Evolutionary conservation across 2,329 filamentous ascomycete species (phyloP).

Genomic region (Pseudogymnoascus sp.): DNA sequence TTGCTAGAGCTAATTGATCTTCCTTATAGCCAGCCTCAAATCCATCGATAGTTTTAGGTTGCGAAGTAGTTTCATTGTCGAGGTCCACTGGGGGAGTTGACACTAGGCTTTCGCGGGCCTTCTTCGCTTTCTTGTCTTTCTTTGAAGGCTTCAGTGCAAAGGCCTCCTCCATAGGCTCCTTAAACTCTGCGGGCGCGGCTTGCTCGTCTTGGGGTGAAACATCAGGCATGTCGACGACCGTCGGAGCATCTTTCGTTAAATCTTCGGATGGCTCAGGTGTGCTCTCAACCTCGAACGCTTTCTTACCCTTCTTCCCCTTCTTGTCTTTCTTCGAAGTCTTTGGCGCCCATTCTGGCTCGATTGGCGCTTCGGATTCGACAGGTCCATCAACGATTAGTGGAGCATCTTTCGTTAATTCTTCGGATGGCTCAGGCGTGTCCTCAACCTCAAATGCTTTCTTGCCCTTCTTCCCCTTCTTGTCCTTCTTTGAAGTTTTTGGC

Average conservation of each 20-base stretch:
- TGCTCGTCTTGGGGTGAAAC: not conserved
- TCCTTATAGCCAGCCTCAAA: not conserved
- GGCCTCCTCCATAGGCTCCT: not conserved
- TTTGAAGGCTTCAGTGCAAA: slow-evolving; percentile 20
- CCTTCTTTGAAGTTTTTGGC: slow-evolving; percentile 30
- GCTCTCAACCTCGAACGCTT: not conserved
- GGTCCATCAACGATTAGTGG: slow-evolving; percentile 7
- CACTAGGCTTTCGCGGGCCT: slow-evolving; percentile 8
- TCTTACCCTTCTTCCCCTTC: slow-evolving; percentile 27
- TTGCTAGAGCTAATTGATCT: not conserved
- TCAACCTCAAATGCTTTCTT: slow-evolving; percentile 3
- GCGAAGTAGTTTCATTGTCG: not conserved
- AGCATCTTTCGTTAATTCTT: not conserved
- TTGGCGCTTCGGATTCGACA: not conserved
- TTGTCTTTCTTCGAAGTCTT: slow-evolving; percentile 14
- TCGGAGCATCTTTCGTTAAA: not conserved
- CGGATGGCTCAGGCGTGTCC: not conserved
- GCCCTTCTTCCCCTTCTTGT: slow-evolving; percentile 26
- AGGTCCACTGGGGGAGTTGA: slow-evolving; percentile 1
- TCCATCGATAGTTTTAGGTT: not conserved
- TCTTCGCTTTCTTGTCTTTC: slow-evolving; percentile 35
- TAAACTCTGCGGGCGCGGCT: not conserved
- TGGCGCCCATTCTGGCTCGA: not conserved
- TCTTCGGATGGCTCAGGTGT: not conserved
- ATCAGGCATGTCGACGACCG: not conserved